phyloP scores from a whole-genome alignment of 495 filamentous ascomycete genomes.

The Lentithecium fluviatile region DNA sequence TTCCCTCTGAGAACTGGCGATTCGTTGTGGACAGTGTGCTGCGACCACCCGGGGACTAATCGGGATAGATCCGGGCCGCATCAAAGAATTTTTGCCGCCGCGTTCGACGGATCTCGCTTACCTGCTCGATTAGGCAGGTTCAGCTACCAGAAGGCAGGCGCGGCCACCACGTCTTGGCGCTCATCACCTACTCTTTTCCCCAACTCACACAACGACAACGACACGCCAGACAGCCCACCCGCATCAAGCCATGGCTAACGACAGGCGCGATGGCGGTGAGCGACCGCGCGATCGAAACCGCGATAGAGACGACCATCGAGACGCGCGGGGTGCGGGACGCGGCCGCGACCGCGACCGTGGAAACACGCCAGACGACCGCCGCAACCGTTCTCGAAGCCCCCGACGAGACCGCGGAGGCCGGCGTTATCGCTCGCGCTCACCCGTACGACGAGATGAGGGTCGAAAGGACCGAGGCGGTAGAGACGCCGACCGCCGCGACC shows the following conservation, averaged over 20 bases:
- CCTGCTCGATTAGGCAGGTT: no score
- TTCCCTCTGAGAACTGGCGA: no score
- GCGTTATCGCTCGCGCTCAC: slow-evolving; percentile 39
- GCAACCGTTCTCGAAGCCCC: slow-evolving; percentile 23
- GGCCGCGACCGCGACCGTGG: neutral
- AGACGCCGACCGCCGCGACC: slow-evolving; percentile 9
- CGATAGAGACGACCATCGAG: neutral
- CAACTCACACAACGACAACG: no score
- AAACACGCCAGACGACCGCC: neutral
- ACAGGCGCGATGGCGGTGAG: slow-evolving; percentile 8
- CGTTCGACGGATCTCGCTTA: no score
- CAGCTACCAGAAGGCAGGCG: no score
- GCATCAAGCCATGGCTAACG: neutral
- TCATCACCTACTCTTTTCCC: no score
- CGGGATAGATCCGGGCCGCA: no score
- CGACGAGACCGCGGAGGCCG: slow-evolving; percentile 15
- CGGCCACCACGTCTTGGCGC: no score
- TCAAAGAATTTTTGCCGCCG: no score
- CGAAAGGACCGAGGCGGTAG: slow-evolving; percentile 1
- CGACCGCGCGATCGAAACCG: slow-evolving; percentile 6
- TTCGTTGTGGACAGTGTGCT: no score
- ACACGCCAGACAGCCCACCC: neutral
- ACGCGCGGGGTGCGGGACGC: neutral
- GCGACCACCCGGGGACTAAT: no score
- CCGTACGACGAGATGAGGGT: slow-evolving; percentile 9